A percentile compares a stretch with the other conserved stretches of the same genome.
Conservation (phyloP, 2,329 filamentous ascomycete genomes). For the Raffaelea arxii region DNA sequence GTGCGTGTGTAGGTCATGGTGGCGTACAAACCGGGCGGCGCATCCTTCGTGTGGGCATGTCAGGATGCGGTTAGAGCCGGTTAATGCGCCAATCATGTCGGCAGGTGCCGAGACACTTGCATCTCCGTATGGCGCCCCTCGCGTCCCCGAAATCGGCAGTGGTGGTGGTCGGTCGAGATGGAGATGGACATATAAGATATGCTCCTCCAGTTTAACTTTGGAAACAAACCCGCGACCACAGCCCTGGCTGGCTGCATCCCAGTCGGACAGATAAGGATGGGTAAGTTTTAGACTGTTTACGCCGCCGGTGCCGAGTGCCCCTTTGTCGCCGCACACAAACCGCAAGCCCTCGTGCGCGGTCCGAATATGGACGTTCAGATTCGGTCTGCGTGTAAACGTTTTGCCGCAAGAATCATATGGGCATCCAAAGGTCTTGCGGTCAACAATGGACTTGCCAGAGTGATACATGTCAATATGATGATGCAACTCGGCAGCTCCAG, state of each 20-base stretch:
- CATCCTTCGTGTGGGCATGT: slow-evolving; percentile 34
- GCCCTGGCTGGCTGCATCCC: slow-evolving; percentile 48
- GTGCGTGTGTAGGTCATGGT: slow-evolving; percentile 40
- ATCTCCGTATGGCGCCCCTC: slow-evolving; percentile 23
- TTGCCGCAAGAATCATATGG: slow-evolving; percentile 59
- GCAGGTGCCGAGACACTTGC: not conserved
- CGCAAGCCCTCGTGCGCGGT: slow-evolving; percentile 66
- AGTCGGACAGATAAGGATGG: slow-evolving; percentile 47
- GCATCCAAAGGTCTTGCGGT: slow-evolving; percentile 59
- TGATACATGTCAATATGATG: slow-evolving; percentile 73
- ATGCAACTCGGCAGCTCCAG: slow-evolving; percentile 57
- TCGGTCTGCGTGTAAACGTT: slow-evolving; percentile 74
- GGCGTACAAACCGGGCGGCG: slow-evolving; percentile 35
- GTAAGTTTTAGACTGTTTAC: not conserved
- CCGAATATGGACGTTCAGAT: slow-evolving; percentile 70
- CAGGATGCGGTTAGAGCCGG: slow-evolving; percentile 30
- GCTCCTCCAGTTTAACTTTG: slow-evolving; percentile 72
- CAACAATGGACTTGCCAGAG: slow-evolving; percentile 48
- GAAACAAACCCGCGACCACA: slow-evolving; percentile 69
- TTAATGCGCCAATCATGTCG: slow-evolving; percentile 18
- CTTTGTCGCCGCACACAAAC: slow-evolving; percentile 68
- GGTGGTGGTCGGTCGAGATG: slow-evolving; percentile 37
- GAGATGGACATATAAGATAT: slow-evolving; percentile 74
- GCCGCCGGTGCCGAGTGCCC: slow-evolving; percentile 17
- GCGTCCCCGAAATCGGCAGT: not conserved